Evolutionary conservation across 306 rosid genomes (phyloP), one percentile per base, ranked within the genome.

Genomic region (Prosopis cineraria): DNA sequence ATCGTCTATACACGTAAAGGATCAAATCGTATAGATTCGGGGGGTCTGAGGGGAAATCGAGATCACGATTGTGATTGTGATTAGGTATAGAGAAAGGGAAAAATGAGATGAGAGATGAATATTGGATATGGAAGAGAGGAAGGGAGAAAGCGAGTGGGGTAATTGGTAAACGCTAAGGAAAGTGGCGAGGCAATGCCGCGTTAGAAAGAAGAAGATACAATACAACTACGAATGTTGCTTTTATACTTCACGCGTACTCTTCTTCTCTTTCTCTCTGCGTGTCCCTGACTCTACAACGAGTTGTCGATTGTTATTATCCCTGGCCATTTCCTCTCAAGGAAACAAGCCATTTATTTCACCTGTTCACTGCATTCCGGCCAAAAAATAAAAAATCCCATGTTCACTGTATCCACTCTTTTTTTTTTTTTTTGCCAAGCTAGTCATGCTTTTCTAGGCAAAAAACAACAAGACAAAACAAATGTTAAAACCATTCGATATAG

Each of bases 171-270:
- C 31, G 48, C 19, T 41, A 29, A 77, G 75, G 55, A 70, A 85
- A 78, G 85, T 73, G 68, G 73, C 25, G 16, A 37, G 40, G 59
- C 4, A 3, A 55, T 60, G 62, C 72, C 82, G 88, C 76, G 85
- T 82, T 33, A 47, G 50, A 47, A 72, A 69, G 80, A 17, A 60
- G 16, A 60, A 44, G 30, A 16, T n/a, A n/a, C n/a, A 12, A 29
- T 17, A 50, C 53, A 48, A 68, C 56, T 4, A n/a, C 13, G 59
- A 53, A 53, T 29, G 69, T 53, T 19, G 37, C 62, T 33, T 58
- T 78, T 59, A 33, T 70, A 70, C 70, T 66, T 50, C 9, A 62
- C 70, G 85, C 85, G 84, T 75, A 4, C 41, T 52, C 6, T 64
- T 0, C 44, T 64, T 2, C 48, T 52, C 27, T 20, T 9, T n/a